phyloP scores from a whole-genome alignment of 1,139 yeast genomes.

The Yamadazyma taylorii region DNA sequence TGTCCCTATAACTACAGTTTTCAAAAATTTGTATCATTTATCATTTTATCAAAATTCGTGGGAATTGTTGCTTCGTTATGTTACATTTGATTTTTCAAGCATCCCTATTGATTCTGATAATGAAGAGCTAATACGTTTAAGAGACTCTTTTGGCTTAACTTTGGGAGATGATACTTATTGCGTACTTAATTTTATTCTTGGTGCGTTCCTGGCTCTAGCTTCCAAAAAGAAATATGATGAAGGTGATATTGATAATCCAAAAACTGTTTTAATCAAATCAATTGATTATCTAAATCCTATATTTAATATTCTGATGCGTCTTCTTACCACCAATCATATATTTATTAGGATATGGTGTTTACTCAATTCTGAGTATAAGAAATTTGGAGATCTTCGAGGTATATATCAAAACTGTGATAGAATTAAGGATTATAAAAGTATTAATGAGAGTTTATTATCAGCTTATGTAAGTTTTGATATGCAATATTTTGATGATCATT shows the following conservation, averaged over 20 bases:
- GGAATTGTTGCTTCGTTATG: conserved; percentile 38
- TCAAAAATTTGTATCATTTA: conserved; percentile 20
- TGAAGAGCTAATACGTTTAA: conserved; percentile 20
- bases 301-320: conserved; percentile 22
- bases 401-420: conserved; percentile 14
- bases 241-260: conserved; percentile 19
- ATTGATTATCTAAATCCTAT: conserved; percentile 25
- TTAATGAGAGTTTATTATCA: conserved; percentile 26
- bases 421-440: conserved; percentile 25
- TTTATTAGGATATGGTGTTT: conserved; percentile 35
- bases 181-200: conserved; percentile 29
- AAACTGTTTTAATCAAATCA: conserved; percentile 22
- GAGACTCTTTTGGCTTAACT: conserved; percentile 23
- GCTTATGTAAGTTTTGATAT: conserved; percentile 18
- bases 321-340: conserved; percentile 16
- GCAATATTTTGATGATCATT: conserved; percentile 13
- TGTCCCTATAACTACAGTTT: conserved; percentile 11
- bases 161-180: conserved; percentile 18
- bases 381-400: conserved; percentile 20
- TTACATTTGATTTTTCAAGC: conserved; percentile 44
- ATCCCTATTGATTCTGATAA: conserved; percentile 18
- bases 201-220: conserved; percentile 23
- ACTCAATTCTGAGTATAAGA: conserved; percentile 21
- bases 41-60: conserved; percentile 16
- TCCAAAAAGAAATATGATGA: conserved; percentile 19